These are phyloP conservation scores for Ceratocystis diversiconidia DNA, from an alignment of 2,329 filamentous ascomycete genomes.

Conservation along the genomic window DNA sequence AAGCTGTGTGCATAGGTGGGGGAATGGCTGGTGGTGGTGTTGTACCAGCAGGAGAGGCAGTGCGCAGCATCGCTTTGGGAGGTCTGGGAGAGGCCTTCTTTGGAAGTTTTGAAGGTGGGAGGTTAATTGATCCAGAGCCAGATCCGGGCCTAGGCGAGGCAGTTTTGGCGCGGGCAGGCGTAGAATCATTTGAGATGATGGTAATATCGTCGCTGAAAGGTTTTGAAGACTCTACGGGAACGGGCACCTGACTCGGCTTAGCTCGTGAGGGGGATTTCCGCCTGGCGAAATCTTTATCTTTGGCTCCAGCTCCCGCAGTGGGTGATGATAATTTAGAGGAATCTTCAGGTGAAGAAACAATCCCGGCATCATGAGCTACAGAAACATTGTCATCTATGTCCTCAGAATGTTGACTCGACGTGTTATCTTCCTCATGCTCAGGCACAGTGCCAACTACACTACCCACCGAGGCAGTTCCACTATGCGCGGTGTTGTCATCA, in stretches of 20 bases:
- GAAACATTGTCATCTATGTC: slow-evolving; percentile 21
- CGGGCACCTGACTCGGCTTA: not conserved
- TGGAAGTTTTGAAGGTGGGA: slow-evolving; percentile 14
- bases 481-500: not conserved
- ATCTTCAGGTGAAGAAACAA: slow-evolving; percentile 28
- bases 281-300: not conserved
- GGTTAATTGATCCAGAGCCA: slow-evolving; percentile 3
- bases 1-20: slow-evolving; percentile 11
- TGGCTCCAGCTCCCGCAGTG: slow-evolving; percentile 1
- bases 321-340: not conserved
- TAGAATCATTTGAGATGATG: not conserved
- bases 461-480: not conserved
- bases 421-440: slow-evolving; percentile 52
- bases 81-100: slow-evolving; percentile 16
- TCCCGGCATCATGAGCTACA: slow-evolving; percentile 7
- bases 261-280: not conserved
- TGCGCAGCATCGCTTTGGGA: slow-evolving; percentile 1
- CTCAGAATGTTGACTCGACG: slow-evolving; percentile 14
- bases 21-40: not conserved
- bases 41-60: slow-evolving; percentile 5
- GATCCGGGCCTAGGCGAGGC: slow-evolving; percentile 12
- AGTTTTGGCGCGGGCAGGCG: slow-evolving; percentile 5
- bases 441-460: slow-evolving; percentile 62
- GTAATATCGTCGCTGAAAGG: not conserved
- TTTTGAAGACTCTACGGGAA: slow-evolving; percentile 8